Percentiles rank a stretch among this genome's conserved stretches.
phyloP scores from a whole-genome alignment of 768 basidiomycete genomes.

The Inosperma sp. region DNA sequence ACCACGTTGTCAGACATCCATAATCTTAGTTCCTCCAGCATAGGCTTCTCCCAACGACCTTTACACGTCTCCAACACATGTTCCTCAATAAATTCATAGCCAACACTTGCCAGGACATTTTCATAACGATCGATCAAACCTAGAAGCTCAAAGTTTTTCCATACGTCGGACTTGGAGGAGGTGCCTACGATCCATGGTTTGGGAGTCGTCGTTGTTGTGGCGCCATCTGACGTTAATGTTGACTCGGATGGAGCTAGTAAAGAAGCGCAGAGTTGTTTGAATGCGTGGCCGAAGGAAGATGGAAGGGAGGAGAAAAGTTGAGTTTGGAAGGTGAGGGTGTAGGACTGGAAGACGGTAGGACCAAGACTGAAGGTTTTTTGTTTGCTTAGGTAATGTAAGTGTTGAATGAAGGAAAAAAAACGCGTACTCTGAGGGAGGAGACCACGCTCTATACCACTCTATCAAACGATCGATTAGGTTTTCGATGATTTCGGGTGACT shows the following conservation, averaged over 20 bases:
- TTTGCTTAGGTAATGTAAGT: constrained; percentile 11
- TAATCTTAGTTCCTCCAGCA: constrained; percentile 54
- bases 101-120: constrained; percentile 74
- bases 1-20: constrained; percentile 83
- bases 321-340: constrained; percentile 68
- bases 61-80: constrained; percentile 64
- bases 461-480: constrained; percentile 55
- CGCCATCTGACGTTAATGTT: neutral
- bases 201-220: neutral
- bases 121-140: constrained; percentile 83
- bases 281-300: constrained; percentile 57
- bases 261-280: constrained; percentile 61
- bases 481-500: constrained; percentile 46
- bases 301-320: constrained; percentile 71
- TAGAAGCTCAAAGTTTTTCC: constrained; percentile 54
- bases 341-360: constrained; percentile 52
- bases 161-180: constrained; percentile 14
- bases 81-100: constrained; percentile 80
- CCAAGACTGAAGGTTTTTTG: constrained; percentile 64
- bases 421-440: constrained; percentile 58
- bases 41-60: constrained; percentile 63
- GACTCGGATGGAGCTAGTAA: constrained; percentile 42
- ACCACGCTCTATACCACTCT: constrained; percentile 77
- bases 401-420: constrained; percentile 1
- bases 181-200: constrained; percentile 12